Percentiles rank a stretch among this genome's conserved stretches.
phyloP scores from a whole-genome alignment of 2,329 filamentous ascomycete genomes.

The Cercospora zeae-maydis region DNA sequence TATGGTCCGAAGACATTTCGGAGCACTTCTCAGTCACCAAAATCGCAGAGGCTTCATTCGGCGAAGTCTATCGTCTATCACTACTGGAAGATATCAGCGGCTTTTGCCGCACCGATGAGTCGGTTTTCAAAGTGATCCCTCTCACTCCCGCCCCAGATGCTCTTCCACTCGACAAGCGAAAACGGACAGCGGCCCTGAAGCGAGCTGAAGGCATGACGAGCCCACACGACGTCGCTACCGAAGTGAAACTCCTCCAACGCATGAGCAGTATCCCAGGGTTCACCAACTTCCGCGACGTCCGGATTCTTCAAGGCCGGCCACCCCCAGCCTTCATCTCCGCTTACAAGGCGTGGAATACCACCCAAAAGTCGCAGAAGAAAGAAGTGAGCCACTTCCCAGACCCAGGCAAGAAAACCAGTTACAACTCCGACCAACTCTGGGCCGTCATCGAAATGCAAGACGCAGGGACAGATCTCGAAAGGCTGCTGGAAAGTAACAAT shows the following conservation, averaged over 20 bases:
- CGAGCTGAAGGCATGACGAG: slow-evolving; percentile 45
- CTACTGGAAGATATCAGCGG: slow-evolving; percentile 31
- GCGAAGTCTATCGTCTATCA: slow-evolving; percentile 60
- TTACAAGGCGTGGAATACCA: slow-evolving; percentile 46
- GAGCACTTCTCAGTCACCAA: slow-evolving; percentile 53
- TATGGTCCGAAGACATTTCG: slow-evolving; percentile 43
- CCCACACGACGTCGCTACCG: slow-evolving; percentile 44
- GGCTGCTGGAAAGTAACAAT: slow-evolving; percentile 33
- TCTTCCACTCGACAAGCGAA: slow-evolving; percentile 47
- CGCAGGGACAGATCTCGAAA: slow-evolving; percentile 57
- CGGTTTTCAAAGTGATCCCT: slow-evolving; percentile 48
- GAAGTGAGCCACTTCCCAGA: slow-evolving; percentile 53
- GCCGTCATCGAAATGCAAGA: slow-evolving; percentile 65
- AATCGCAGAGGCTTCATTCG: slow-evolving; percentile 64
- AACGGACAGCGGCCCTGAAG: slow-evolving; percentile 44
- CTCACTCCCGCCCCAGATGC: slow-evolving; percentile 40
- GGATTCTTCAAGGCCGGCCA: slow-evolving; percentile 56
- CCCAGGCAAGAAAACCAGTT: slow-evolving; percentile 52
- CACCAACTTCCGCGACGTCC: slow-evolving; percentile 58
- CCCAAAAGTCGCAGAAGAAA: slow-evolving; percentile 40
- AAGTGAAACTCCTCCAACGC: slow-evolving; percentile 54
- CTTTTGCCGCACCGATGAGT: slow-evolving; percentile 39
- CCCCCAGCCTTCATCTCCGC: slow-evolving; percentile 48
- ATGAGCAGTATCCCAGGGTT: slow-evolving; percentile 60
- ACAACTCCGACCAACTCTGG: slow-evolving; percentile 57